Evolutionary conservation across 495 filamentous ascomycete species (phyloP).

Genomic region (Tuber aestivum): DNA sequence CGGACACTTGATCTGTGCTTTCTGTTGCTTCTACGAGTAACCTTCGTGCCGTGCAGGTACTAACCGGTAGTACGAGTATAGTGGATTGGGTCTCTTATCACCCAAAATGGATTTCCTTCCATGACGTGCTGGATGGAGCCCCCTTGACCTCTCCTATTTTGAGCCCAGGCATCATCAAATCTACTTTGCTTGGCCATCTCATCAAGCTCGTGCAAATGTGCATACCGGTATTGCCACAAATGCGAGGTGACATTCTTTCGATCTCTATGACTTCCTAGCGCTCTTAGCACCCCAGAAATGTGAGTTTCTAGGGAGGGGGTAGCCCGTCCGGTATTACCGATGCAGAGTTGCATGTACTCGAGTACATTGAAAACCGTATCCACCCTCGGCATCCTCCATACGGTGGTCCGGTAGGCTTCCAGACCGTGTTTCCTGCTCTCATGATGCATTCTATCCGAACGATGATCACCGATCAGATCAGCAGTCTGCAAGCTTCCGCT

Average conservation of each 20-base stretch:
- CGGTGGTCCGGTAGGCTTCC: not conserved
- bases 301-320: not conserved
- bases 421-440: not conserved
- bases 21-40: not conserved
- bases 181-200: not conserved
- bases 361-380: not conserved
- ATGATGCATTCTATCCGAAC: not conserved
- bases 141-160: not conserved
- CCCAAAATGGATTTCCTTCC: not conserved
- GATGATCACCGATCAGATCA: constrained; percentile 1
- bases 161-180: not conserved
- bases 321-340: not conserved
- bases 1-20: not conserved
- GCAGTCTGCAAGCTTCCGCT: not conserved
- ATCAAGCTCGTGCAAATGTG: not conserved
- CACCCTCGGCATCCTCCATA: not conserved
- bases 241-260: not conserved
- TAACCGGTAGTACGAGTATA: too few species aligned
- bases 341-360: not conserved
- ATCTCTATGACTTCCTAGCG: not conserved
- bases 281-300: not conserved
- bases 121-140: not conserved
- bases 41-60: not conserved
- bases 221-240: not conserved
- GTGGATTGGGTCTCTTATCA: not conserved